These are phyloP conservation scores for Zopfia rhizophila DNA, from an alignment of 2,329 filamentous ascomycete genomes.

Conservation along the genomic window DNA sequence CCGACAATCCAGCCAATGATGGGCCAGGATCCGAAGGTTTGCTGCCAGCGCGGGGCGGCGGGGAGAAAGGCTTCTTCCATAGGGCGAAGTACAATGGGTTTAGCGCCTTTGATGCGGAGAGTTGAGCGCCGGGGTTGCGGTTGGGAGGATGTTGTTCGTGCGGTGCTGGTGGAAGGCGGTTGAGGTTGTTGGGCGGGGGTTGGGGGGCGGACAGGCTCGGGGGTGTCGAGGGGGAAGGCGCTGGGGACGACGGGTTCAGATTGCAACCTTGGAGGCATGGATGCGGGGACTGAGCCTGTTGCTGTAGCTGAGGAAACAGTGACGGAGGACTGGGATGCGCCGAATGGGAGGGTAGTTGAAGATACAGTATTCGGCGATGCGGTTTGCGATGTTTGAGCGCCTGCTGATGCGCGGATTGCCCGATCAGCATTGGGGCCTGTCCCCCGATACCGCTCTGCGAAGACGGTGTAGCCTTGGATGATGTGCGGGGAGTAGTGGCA, in stretches of 20 bases:
- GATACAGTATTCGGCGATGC: conserved; percentile 48
- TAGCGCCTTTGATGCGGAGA: conserved; percentile 49
- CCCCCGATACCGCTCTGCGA: conserved; percentile 59
- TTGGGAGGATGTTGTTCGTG: conserved; percentile 10
- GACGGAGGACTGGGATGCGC: conserved; percentile 41
- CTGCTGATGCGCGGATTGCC: conserved; percentile 52
- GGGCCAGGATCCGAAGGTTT: conserved; percentile 60
- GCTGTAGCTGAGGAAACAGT: conserved; percentile 56
- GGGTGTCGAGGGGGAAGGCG: conserved; percentile 37
- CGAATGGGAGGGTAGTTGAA: conserved; percentile 42
- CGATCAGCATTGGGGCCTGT: conserved; percentile 56
- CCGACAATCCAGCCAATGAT: conserved; percentile 59
- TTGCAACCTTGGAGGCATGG: conserved; percentile 36
- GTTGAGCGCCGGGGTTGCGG: conserved; percentile 40
- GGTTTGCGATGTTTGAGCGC: conserved; percentile 36
- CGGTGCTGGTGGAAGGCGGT: conserved; percentile 42
- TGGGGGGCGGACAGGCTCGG: conserved; percentile 22
- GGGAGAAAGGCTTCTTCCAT: conserved; percentile 60
- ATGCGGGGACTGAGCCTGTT: conserved; percentile 36
- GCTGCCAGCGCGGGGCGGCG: conserved; percentile 53
- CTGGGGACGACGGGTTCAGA: conserved; percentile 34
- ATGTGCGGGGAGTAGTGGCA: conserved; percentile 59
- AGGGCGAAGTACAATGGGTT: conserved; percentile 53
- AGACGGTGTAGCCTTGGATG: conserved; percentile 59
- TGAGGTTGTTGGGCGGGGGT: conserved; percentile 35